Base-by-base conservation (phyloP, 768 basidiomycete genomes). In the Mycena venus region DNA sequence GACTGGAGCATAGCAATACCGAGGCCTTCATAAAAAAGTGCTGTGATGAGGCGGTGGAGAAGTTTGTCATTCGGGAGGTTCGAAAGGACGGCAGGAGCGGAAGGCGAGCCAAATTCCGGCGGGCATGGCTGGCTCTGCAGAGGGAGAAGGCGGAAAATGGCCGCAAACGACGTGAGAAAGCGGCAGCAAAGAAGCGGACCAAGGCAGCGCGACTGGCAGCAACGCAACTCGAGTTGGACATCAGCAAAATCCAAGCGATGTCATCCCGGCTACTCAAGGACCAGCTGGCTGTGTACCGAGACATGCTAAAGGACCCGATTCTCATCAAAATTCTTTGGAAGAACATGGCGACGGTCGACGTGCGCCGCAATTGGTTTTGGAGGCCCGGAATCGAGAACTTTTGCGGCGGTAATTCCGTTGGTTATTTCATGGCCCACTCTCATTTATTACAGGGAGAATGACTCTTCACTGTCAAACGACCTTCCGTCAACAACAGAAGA, bases 1-100 rank as follows among this genome's bases (percentile, higher is more conserved):
- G 64, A 10, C 19, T 47, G 8, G 61, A 72, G 32, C 60, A 56
- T 11, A 78, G 77, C 58, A 73, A 78, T 32, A 77, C 73, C 3
- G 66, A 77, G 38, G 64, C 23, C 0, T 78, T 78, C 53, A 78
- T 78, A 15, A 49, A 59, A 27, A 76, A 78, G 60, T 53, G 53
- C 25, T 75, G 73, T 49, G 68, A 68, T 27, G 60, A 64, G 3
- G 76, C 49, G 23, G 73, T 74, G n/a, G 70, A 70, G 15, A 21
- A 47, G n/a, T 73, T 66, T 70, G 76, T 78, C 9, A 72, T 75
- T 73, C 73, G 69, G 23, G 44, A 34, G 31, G 75, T 78, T 10
- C 59, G 70, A 4, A 36, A 40, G 7, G 42, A 60, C 10, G 73
- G 68, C 21, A 63, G 61, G 21, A 70, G 51, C 55, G 73, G 75